Evolutionary conservation across 148 eudicot genomes (phyloP), one percentile per base, ranked within the genome.

Genomic region (Rhododendron kiyosumense): DNA sequence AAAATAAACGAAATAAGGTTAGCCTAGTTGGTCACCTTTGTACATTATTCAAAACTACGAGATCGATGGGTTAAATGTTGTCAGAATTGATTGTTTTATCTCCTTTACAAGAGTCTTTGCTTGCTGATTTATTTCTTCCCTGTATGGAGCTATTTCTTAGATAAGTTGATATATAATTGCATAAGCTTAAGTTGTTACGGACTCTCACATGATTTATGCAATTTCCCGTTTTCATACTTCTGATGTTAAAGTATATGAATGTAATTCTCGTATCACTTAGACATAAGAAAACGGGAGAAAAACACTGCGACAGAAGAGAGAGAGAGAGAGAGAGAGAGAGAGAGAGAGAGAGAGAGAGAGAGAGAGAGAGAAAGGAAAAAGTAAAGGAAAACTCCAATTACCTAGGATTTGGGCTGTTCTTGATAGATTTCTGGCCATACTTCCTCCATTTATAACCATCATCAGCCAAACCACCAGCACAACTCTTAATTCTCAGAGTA

Each of bases 361-460:
- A 30, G 41, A 14, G 17, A 30, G 41, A 71, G 0, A 14, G 20
- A 30, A 14, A 5, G 1, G 14, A 30, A 71, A 71, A 15, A 36
- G 38, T 71, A 10, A 69, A n/a, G 5, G 20, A 71, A 13, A 32
- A 5, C 7, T 12, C 17, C 38, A 81, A 11, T 59, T 86, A 94
- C 98, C 98, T 93, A 1, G 98, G 98, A 88, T 93, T 88, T 12
- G 95, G 91, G 87, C 90, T 94, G 65, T 94, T 93, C 91, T 95
- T 95, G 89, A 95, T 94, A 45, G 90, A 86, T 88, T 94, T 95
- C 85, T 95, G 96, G 6, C 98, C 98, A 77, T 95, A 95, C 61
- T 95, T 95, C 52, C 98, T 93, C 98, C 98, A 95, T 90, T 94
- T 94, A 86, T 95, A 95, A 36, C 98, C 98, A 89, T 95, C 98